Conservation (phyloP, 225 moss, liverwort and hornwort species). For the Polytrichum commune region DNA sequence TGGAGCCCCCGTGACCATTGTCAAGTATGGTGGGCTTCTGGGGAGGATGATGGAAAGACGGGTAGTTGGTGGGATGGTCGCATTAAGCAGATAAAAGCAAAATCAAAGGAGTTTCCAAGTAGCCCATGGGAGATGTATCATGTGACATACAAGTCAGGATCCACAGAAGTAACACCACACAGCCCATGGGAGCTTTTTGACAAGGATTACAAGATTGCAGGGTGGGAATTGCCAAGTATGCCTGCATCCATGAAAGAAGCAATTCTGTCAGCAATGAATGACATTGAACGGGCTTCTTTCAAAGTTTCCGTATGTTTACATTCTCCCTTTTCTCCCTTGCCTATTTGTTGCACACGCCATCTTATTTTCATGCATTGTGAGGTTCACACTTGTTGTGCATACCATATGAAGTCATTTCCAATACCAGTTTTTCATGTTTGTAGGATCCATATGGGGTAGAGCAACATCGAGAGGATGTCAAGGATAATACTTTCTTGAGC, state of each 20-base stretch:
- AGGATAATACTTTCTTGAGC: neutral
- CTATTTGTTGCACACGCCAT: no score
- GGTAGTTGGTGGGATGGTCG: constrained; percentile 67
- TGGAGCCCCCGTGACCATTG: constrained; percentile 58
- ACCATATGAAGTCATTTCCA: no score
- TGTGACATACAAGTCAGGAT: constrained; percentile 44
- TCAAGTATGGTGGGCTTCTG: constrained; percentile 57
- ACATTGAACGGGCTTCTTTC: constrained; percentile 29
- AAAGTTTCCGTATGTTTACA: neutral
- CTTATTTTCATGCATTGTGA: no score
- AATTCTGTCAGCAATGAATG: constrained; percentile 28
- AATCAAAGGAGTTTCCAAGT: constrained; percentile 45
- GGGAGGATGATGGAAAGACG: constrained; percentile 22
- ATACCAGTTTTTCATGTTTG: no score
- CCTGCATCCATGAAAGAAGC: constrained; percentile 28
- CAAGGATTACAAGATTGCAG: constrained; percentile 25
- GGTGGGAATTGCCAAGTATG: constrained; percentile 47
- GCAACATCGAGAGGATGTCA: constrained; percentile 11
- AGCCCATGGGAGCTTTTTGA: constrained; percentile 69
- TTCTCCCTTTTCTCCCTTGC: no score
- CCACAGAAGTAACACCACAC: constrained; percentile 27
- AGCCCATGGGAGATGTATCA: constrained; percentile 56
- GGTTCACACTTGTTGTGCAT: no score
- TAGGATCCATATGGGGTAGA: constrained; percentile 6
- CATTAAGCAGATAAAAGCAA: constrained; percentile 26